Conservation (phyloP, 2,329 filamentous ascomycete genomes). For the Dendryphion nanum region DNA sequence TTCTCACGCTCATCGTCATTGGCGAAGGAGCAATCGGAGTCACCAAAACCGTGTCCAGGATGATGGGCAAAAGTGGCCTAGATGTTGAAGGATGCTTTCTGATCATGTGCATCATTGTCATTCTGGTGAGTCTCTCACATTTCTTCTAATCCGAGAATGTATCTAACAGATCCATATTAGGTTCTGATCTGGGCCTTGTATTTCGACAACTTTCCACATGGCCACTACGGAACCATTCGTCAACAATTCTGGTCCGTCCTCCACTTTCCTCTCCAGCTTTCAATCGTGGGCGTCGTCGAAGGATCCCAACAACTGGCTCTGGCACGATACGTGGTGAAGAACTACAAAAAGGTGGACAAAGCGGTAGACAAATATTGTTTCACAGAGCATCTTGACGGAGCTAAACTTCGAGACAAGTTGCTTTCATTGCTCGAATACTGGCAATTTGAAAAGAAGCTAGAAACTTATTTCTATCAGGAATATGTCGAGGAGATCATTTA, state of each 20-base stretch:
- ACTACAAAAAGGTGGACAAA: slow-evolving; percentile 40
- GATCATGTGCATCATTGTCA: slow-evolving; percentile 36
- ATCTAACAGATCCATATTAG: slow-evolving; percentile 10
- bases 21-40: slow-evolving; percentile 66
- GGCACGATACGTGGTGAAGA: slow-evolving; percentile 47
- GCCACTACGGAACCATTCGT: slow-evolving; percentile 52
- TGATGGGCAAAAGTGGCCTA: slow-evolving; percentile 38
- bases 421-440: slow-evolving; percentile 22
- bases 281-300: slow-evolving; percentile 63
- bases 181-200: slow-evolving; percentile 64
- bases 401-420: slow-evolving; percentile 28
- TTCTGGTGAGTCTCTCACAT: slow-evolving; percentile 24
- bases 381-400: slow-evolving; percentile 26
- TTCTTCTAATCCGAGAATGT: background rate
- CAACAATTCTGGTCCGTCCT: slow-evolving; percentile 60
- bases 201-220: slow-evolving; percentile 55
- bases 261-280: slow-evolving; percentile 64
- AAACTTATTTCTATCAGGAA: slow-evolving; percentile 19
- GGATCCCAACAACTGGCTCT: slow-evolving; percentile 59
- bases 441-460: slow-evolving; percentile 30
- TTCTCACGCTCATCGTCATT: slow-evolving; percentile 65
- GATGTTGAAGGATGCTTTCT: slow-evolving; percentile 34
- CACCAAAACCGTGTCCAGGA: slow-evolving; percentile 50
- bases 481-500: slow-evolving; percentile 13
- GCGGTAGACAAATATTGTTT: slow-evolving; percentile 40